phyloP scores from a whole-genome alignment of 2,329 filamentous ascomycete genomes.

The Immersiporthe knoxdaviesiana region DNA sequence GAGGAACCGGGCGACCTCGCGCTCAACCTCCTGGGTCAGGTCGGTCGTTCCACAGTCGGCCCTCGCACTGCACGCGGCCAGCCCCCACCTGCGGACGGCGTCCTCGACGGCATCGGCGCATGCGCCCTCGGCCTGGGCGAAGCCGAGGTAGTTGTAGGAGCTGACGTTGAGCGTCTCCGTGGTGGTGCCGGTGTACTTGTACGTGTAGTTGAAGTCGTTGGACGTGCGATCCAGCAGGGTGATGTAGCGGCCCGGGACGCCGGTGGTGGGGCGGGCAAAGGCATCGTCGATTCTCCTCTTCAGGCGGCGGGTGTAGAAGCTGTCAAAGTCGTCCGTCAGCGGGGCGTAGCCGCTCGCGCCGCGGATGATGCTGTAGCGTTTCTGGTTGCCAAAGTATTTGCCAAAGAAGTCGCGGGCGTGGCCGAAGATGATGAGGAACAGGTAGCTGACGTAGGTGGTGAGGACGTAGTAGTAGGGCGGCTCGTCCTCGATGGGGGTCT shows the following conservation, averaged over 20 bases:
- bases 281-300: constrained; percentile 97
- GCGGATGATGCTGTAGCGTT: constrained; percentile 80
- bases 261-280: constrained; percentile 89
- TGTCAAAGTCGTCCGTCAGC: constrained; percentile 97
- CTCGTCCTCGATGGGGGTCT: constrained; percentile 87
- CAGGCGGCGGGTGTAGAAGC: constrained; percentile 91
- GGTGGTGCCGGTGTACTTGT: constrained; percentile 84
- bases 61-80: constrained; percentile 80
- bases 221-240: constrained; percentile 90
- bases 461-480: constrained; percentile 96
- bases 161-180: constrained; percentile 98
- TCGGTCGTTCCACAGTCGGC: constrained; percentile 86
- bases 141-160: constrained; percentile 99
- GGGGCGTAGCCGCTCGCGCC: constrained; percentile 88
- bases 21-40: constrained; percentile 85
- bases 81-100: constrained; percentile 80
- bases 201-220: constrained; percentile 88
- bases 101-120: constrained; percentile 94
- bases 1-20: constrained; percentile 85
- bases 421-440: constrained; percentile 92
- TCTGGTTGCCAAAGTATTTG: constrained; percentile 86
- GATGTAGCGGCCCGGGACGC: constrained; percentile 92
- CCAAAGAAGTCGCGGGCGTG: constrained; percentile 98
- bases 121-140: constrained; percentile 94
- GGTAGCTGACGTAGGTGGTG: constrained; percentile 97